Evolutionary conservation across 2,329 filamentous ascomycete genomes (phyloP).

Genomic region (Aspergillus sp.): DNA sequence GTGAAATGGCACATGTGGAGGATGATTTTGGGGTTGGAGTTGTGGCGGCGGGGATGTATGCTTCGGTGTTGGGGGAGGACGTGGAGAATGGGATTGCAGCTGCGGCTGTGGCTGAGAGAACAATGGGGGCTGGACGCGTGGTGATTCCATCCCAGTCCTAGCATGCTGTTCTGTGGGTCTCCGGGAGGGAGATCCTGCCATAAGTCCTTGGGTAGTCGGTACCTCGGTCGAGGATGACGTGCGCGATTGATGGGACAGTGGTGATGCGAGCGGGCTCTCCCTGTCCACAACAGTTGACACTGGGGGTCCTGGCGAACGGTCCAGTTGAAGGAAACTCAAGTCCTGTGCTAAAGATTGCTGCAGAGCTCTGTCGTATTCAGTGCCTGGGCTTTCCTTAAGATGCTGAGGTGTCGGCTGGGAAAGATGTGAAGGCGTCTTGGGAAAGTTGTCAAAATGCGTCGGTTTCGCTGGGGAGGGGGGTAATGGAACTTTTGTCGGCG

Average conservation of each 20-base stretch:
- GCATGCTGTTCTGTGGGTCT: slow-evolving; percentile 15
- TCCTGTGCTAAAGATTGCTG: slow-evolving; percentile 44
- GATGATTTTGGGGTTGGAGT: slow-evolving; percentile 10
- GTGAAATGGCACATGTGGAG: slow-evolving; percentile 8
- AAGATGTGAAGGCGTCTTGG: slow-evolving; percentile 50
- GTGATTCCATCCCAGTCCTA: slow-evolving; percentile 9
- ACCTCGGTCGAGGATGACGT: slow-evolving; percentile 33
- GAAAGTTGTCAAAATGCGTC: slow-evolving; percentile 50
- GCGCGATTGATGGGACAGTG: slow-evolving; percentile 26
- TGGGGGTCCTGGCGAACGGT: slow-evolving; percentile 25
- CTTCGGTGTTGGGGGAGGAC: slow-evolving; percentile 53
- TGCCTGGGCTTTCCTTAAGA: slow-evolving; percentile 37
- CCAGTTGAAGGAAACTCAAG: slow-evolving; percentile 41
- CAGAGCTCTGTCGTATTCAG: slow-evolving; percentile 43
- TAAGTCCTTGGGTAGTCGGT: slow-evolving; percentile 31
- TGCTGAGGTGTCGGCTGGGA: slow-evolving; percentile 39
- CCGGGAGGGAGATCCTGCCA: slow-evolving; percentile 22
- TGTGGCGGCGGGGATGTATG: slow-evolving; percentile 50
- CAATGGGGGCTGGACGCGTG: slow-evolving; percentile 15
- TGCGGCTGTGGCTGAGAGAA: slow-evolving; percentile 9
- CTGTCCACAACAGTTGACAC: slow-evolving; percentile 15
- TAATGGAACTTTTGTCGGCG: slow-evolving; percentile 62
- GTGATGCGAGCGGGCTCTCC: slow-evolving; percentile 14
- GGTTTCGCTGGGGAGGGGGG: slow-evolving; percentile 59
- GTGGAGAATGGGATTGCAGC: slow-evolving; percentile 8